phyloP scores from a whole-genome alignment of 495 filamentous ascomycete genomes.

The Glarea lozoyensis region DNA sequence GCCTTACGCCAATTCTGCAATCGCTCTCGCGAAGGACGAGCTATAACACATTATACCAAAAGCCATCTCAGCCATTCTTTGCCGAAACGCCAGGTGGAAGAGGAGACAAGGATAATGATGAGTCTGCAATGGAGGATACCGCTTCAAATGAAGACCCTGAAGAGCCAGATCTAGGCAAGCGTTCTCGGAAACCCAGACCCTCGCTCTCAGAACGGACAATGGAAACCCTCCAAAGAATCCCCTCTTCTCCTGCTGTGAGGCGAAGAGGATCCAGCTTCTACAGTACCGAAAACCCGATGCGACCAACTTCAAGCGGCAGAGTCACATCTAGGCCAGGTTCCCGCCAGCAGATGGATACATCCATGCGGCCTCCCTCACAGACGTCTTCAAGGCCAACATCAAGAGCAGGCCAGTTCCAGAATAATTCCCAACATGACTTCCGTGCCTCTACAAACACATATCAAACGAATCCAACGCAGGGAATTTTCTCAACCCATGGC shows the following conservation, averaged over 20 bases:
- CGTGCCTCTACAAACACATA: constrained; percentile 18
- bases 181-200: constrained; percentile 24
- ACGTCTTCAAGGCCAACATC: constrained; percentile 39
- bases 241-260: constrained; percentile 51
- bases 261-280: constrained; percentile 55
- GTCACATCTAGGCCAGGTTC: constrained; percentile 11
- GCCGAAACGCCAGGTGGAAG: constrained; percentile 13
- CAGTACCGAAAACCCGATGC: constrained; percentile 44
- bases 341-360: constrained; percentile 10
- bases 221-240: constrained; percentile 54
- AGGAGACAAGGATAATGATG: constrained; percentile 10
- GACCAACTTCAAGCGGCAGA: constrained; percentile 36
- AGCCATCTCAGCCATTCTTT: constrained; percentile 9
- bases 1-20: constrained; percentile 8
- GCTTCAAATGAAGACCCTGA: constrained; percentile 3
- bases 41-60: constrained; percentile 21
- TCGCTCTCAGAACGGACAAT: constrained; percentile 64
- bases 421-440: constrained; percentile 20
- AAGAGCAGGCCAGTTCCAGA: constrained; percentile 32
- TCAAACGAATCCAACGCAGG: constrained; percentile 22
- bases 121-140: not conserved
- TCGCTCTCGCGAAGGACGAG: constrained; percentile 18
- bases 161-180: constrained; percentile 10
- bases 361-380: constrained; percentile 34
- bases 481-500: constrained; percentile 19